Evolutionary conservation across 805 yeast genomes (phyloP), one percentile per base, ranked within the genome.

Genomic region (Sugiyamaella americana): DNA sequence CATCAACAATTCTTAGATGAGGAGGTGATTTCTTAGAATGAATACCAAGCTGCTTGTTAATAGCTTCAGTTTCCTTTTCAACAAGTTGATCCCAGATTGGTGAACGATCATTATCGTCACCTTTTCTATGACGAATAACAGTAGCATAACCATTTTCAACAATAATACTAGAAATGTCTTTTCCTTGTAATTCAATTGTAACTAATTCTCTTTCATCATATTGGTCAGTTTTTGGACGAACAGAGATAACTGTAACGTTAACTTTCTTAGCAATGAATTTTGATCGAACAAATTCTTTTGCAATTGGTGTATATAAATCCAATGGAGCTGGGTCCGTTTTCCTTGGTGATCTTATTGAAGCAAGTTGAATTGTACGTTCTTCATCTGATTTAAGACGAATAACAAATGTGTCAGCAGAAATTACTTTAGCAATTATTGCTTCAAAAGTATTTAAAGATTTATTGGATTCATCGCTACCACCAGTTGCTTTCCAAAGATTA

Each of bases 261-360:
- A 82, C 87, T 40, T 72, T 70, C 60, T 84, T 84, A 39, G 95
- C 95, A 60, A 84, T 82, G 35, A 74, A 69, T 51, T 74, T 74
- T 47, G 76, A 74, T 58, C 96, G 75, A 6, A 78, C 81, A 62
- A 75, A 86, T 60, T 87, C 96, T 52, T 76, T 76, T n/a, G 93
- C 87, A 51, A 73, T 72, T 17, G 77, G 72, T 18, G 76, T 80
- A 60, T 78, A 76, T 0, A 80, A 74, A 17, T 79, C 78, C 39
- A 75, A 67, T 10, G 47, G 3, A 3, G 74, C 64, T 26, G 78
- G 59, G 54, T 84, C 93, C 37, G 71, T 65, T 44, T 74, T 74
- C 56, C 86, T 75, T 37, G 96, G 95, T 1, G 80, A 84, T 52
- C 94, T 74, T 38, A 85, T 58, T 1, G 93, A 84, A 2, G 94